These are phyloP conservation scores for Beta vulgaris DNA, from an alignment of 148 eudicot species.

Conservation along the genomic window DNA sequence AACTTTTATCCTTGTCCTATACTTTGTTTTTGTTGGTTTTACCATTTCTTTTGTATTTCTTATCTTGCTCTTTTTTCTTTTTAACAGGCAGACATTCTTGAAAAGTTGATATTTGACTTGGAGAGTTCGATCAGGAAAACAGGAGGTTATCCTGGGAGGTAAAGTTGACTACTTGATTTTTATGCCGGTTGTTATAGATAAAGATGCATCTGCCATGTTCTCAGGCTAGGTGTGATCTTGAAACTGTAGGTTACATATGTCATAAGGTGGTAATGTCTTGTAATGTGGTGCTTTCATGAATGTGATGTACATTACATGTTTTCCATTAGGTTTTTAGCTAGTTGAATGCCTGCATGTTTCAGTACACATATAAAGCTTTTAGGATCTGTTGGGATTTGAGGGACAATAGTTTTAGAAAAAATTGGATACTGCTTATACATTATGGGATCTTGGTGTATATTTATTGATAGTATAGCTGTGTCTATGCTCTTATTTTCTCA, in stretches of 20 bases:
- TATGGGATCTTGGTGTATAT: not conserved
- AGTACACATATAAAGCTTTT: too few relatives aligned
- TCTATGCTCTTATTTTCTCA: too few relatives aligned
- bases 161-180: constrained; percentile 18
- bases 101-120: constrained; percentile 65
- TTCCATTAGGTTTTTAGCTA: not conserved
- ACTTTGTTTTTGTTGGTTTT: not conserved
- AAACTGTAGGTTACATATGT: not conserved
- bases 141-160: constrained; percentile 88
- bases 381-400: too few relatives aligned
- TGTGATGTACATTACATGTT: not conserved
- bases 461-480: not conserved
- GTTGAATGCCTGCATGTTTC: not conserved
- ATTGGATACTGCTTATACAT: too few relatives aligned
- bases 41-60: not conserved
- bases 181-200: constrained; percentile 1
- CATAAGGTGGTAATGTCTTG: not conserved
- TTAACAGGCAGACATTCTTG: constrained; percentile 80
- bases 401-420: too few relatives aligned
- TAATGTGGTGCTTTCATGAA: not conserved
- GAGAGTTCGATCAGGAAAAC: constrained; percentile 66
- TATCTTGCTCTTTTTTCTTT: constrained; percentile 2
- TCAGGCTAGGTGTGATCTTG: not conserved
- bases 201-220: not conserved
- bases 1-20: not conserved